These are phyloP conservation scores for Patellaria atrata DNA, from an alignment of 495 filamentous ascomycete species.

Conservation along the genomic window DNA sequence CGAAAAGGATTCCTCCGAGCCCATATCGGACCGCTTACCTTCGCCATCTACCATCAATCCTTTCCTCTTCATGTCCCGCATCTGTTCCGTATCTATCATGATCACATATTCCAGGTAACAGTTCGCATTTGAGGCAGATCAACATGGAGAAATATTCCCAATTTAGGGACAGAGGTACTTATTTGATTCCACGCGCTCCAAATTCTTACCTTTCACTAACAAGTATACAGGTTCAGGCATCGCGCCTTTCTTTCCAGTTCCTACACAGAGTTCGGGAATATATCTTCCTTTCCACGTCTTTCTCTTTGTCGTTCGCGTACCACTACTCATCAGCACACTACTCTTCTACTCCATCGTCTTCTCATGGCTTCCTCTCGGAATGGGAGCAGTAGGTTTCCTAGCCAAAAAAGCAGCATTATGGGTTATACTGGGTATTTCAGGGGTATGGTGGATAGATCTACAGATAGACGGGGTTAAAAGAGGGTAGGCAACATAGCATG, in stretches of 20 bases:
- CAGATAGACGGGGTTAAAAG: slow-evolving; percentile 91
- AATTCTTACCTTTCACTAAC: slow-evolving; percentile 4
- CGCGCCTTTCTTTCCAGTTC: slow-evolving; percentile 80
- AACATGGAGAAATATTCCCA: slow-evolving; percentile 95
- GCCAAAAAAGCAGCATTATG: slow-evolving; percentile 73
- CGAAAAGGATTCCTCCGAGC: too few species aligned
- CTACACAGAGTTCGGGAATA: slow-evolving; percentile 42
- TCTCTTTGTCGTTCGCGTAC: slow-evolving; percentile 68
- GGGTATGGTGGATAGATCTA: slow-evolving; percentile 95
- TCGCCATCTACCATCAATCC: too few species aligned
- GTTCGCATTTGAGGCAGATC: too few species aligned
- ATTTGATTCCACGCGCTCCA: slow-evolving; percentile 2
- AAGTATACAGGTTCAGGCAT: slow-evolving; percentile 67
- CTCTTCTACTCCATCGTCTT: slow-evolving; percentile 64
- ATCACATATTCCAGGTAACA: too few species aligned
- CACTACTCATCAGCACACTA: slow-evolving; percentile 54
- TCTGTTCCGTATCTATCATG: too few species aligned
- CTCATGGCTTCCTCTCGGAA: slow-evolving; percentile 74
- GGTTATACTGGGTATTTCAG: slow-evolving; percentile 70
- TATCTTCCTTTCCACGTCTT: slow-evolving; percentile 46
- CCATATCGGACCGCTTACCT: too few species aligned
- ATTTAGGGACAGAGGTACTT: slow-evolving; percentile 80
- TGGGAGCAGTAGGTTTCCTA: slow-evolving; percentile 64
- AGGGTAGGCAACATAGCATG: slow-evolving; percentile 36
- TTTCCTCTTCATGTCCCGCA: too few species aligned